These are phyloP conservation scores for Nigrospora oryzae DNA, from an alignment of 2,329 filamentous ascomycete genomes.

Conservation along the genomic window DNA sequence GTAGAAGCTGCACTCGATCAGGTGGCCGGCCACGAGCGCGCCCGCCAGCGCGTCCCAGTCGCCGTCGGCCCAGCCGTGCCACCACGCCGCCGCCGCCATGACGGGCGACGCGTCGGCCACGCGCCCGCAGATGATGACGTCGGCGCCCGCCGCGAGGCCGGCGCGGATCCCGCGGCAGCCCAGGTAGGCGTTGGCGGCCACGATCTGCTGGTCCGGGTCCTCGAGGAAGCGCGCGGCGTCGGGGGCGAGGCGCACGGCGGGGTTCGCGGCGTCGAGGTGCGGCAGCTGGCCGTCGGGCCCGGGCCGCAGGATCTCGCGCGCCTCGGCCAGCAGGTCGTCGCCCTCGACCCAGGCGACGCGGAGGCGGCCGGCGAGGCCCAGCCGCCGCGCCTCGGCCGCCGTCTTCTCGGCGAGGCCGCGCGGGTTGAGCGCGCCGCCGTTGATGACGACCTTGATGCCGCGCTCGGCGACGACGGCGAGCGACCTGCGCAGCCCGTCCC, in stretches of 20 bases:
- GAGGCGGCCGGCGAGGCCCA: conserved; percentile 8
- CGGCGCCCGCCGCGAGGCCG: conserved; percentile 31
- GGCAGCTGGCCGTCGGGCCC: conserved; percentile 15
- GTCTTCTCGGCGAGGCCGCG: conserved; percentile 42
- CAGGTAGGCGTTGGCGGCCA: conserved; percentile 40
- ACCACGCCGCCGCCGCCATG: conserved; percentile 47
- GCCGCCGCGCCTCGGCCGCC: conserved; percentile 31
- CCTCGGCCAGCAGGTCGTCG: conserved; percentile 23
- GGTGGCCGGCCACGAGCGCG: conserved; percentile 39
- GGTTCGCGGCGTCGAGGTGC: conserved; percentile 23
- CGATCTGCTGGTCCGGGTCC: conserved; percentile 20
- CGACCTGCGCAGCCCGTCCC: conserved; percentile 12
- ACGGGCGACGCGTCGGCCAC: conserved; percentile 42
- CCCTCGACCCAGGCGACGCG: conserved; percentile 20
- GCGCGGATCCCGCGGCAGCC: conserved; percentile 38
- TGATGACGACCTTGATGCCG: conserved; percentile 41
- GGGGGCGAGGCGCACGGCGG: conserved; percentile 27
- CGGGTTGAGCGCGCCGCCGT: conserved; percentile 46
- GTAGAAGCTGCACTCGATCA: conserved; percentile 47
- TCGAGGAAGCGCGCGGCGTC: conserved; percentile 24
- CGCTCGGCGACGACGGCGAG: conserved; percentile 22
- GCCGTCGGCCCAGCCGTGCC: conserved; percentile 40
- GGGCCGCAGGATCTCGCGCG: conserved; percentile 8
- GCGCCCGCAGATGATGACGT: conserved; percentile 40
- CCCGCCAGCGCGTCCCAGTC: conserved; percentile 41